Evolutionary conservation across 169 alveolate species (phyloP), one percentile per base, ranked within the genome.

Genomic region (Cryptosporidium meleagridis): DNA sequence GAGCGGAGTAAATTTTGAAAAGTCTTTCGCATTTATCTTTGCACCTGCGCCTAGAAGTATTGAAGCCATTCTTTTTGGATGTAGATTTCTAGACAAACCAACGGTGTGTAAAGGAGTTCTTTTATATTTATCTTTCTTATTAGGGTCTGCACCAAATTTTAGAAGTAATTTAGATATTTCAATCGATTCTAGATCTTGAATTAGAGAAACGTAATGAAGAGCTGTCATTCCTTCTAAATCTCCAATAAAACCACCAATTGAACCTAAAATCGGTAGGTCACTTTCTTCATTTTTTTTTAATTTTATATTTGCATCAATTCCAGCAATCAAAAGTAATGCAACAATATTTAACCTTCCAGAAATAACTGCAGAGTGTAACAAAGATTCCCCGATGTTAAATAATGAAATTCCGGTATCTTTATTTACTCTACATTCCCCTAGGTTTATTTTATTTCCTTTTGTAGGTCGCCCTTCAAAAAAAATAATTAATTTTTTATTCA

Each of bases 141-240:
- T 80, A n/a, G 89, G 89, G 41, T 80, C 29, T 58, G 89, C 89
- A 44, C 89, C 89, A 80, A 37, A 39, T 44, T 65, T 51, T 53
- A 80, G 45, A 26, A 80, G 80, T 23, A 80, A 26, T 21, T 59
- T 80, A 18, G 80, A 26, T 41, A 80, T 65, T 44, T 80, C 80
- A 62, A 80, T 65, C 16, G 89, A 80, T 23, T 80, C 89, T 37
- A 62, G 45, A 33, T 80, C 75, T 62, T 80, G 89, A 2, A 80
- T 62, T 3, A 80, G 70, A 41, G 89, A 80, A 44, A 61, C 48
- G 35, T 80, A 80, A 65, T 80, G 89, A 5, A 80, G 51, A 39
- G 89, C 70, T 33, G 89, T 80, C 89, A 80, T 80, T 26, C 75
- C 89, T 23, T 41, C 75, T 37, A 80, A 35, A 80, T 80, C 89